phyloP scores from a whole-genome alignment of 202 grass and related monocot genomes.

The Panicum virgatum region DNA sequence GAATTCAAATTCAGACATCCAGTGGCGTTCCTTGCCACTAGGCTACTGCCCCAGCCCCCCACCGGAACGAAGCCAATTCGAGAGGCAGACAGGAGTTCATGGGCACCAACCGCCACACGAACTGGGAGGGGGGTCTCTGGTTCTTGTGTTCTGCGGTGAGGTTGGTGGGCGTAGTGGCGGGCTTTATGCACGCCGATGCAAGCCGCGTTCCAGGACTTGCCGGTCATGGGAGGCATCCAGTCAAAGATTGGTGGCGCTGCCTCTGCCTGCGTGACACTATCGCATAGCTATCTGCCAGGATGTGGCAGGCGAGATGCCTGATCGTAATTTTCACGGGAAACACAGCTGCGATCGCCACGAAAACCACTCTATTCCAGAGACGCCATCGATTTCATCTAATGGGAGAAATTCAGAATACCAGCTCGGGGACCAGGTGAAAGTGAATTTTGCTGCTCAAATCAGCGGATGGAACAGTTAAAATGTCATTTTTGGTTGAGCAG shows the following conservation, averaged over 20 bases:
- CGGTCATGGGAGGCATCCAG: conserved; percentile 14
- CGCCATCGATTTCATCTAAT: neutral
- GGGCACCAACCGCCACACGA: conserved; percentile 7
- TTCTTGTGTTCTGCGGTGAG: neutral
- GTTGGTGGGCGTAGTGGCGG: conserved; percentile 9
- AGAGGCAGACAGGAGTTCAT: conserved; percentile 33
- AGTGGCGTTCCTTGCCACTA: neutral
- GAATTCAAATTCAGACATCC: neutral
- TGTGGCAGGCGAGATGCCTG: neutral
- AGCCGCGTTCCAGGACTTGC: conserved; percentile 30
- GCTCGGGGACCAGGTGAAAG: too few relatives aligned
- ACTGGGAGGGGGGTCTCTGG: neutral
- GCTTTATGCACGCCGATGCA: neutral
- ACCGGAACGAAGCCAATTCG: neutral
- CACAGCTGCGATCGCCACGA: neutral
- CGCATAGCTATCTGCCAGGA: neutral
- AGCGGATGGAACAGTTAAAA: neutral
- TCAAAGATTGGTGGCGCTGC: conserved; percentile 2
- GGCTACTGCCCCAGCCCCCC: neutral
- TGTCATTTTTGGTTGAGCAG: neutral
- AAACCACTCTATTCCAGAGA: neutral
- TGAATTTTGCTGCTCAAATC: too few relatives aligned
- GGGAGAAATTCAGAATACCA: neutral
- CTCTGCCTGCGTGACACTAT: neutral
- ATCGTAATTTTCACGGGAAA: neutral